These are phyloP conservation scores for Pezicula neosporulosa DNA, from an alignment of 2,329 filamentous ascomycete species.

Conservation along the genomic window DNA sequence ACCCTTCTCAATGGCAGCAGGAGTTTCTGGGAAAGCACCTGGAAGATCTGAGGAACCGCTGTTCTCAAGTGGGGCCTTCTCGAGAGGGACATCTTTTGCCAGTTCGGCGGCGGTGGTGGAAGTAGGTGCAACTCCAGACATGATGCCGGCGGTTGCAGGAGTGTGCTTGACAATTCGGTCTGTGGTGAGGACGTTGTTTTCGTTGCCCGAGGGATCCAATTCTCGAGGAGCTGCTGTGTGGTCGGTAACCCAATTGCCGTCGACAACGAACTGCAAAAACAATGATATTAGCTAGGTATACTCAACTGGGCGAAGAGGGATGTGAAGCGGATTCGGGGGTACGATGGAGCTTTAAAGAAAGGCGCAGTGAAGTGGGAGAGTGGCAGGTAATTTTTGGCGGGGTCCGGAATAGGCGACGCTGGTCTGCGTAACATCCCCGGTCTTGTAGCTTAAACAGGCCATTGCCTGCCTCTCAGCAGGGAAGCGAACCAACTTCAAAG, in stretches of 20 bases:
- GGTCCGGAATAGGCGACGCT: slow-evolving; percentile 22
- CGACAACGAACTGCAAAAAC: slow-evolving; percentile 77
- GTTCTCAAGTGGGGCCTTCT: slow-evolving; percentile 32
- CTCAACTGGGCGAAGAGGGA: slow-evolving; percentile 5
- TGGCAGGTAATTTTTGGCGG: slow-evolving; percentile 11
- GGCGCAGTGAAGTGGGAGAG: neutral
- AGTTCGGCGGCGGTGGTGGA: slow-evolving; percentile 70
- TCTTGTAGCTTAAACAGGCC: slow-evolving; percentile 14
- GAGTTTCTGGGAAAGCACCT: slow-evolving; percentile 71
- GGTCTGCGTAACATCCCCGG: slow-evolving; percentile 15
- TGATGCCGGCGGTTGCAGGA: slow-evolving; percentile 43
- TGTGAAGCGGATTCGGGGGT: slow-evolving; percentile 13
- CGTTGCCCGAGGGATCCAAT: slow-evolving; percentile 76
- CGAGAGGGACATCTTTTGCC: slow-evolving; percentile 63
- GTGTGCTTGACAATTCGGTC: slow-evolving; percentile 59
- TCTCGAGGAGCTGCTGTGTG: slow-evolving; percentile 76
- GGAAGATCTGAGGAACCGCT: slow-evolving; percentile 48
- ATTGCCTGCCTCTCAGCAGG: slow-evolving; percentile 8
- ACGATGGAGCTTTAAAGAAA: slow-evolving; percentile 9
- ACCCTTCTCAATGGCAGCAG: slow-evolving; percentile 43
- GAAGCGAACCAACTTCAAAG: slow-evolving; percentile 1
- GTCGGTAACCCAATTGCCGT: slow-evolving; percentile 86
- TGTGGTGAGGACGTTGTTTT: slow-evolving; percentile 87
- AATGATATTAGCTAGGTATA: neutral
- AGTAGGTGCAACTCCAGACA: slow-evolving; percentile 66